These are phyloP conservation scores for Aspergillus felis DNA, from an alignment of 2,329 filamentous ascomycete genomes.

Conservation along the genomic window DNA sequence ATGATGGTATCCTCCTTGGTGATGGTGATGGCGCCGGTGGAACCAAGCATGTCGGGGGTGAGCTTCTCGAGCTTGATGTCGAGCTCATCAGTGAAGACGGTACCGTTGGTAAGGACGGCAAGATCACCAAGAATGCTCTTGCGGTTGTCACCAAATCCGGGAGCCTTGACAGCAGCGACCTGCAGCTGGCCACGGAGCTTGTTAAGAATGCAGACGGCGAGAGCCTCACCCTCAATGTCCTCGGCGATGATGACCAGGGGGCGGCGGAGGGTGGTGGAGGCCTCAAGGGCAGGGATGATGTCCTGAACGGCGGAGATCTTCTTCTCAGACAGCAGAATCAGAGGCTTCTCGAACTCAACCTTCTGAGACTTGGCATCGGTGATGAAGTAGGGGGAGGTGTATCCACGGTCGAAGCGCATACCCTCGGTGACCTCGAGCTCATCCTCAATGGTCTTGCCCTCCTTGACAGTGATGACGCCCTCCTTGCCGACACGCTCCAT, in stretches of 20 bases:
- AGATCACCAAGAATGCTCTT: constrained; percentile 99
- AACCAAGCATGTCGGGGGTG: constrained; percentile 91
- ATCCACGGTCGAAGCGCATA: constrained; percentile 99
- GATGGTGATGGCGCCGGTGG: constrained; percentile 97
- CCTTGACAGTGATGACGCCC: constrained; percentile 99
- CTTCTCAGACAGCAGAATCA: constrained; percentile 98
- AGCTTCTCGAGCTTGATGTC: constrained; percentile 99
- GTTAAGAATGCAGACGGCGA: constrained; percentile 99
- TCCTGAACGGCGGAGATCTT: constrained; percentile 99
- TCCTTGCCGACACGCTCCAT: constrained; percentile 99
- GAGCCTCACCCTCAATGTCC: constrained; percentile 97
- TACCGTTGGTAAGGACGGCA: constrained; percentile 91
- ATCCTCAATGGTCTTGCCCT: constrained; percentile 96
- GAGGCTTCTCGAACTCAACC: constrained; percentile 99
- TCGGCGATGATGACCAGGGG: constrained; percentile 98
- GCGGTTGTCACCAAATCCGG: constrained; percentile 99
- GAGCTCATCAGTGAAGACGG: constrained; percentile 96
- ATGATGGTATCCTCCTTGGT: constrained; percentile 99
- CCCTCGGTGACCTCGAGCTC: constrained; percentile 99
- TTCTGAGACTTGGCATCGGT: constrained; percentile 98
- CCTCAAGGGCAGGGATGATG: constrained; percentile 96
- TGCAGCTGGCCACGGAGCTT: constrained; percentile 99
- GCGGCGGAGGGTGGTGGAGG: constrained; percentile 89
- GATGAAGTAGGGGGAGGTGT: constrained; percentile 99
- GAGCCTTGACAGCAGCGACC: constrained; percentile 97